These are phyloP conservation scores for Alternaria conjuncta DNA, from an alignment of 2,329 filamentous ascomycete species.

Conservation along the genomic window DNA sequence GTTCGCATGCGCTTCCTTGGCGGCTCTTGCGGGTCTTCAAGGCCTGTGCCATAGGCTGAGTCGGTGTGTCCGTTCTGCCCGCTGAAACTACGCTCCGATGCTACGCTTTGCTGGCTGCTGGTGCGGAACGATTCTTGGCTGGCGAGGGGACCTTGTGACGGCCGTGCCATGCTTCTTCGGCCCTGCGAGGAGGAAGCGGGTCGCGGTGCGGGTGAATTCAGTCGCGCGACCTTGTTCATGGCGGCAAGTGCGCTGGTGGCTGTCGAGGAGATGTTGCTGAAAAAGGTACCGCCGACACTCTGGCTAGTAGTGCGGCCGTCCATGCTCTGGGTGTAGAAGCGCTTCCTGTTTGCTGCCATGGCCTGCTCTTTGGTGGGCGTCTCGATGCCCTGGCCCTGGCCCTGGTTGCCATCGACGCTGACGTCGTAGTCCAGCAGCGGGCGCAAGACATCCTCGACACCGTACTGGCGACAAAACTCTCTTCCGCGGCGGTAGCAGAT, in stretches of 20 bases:
- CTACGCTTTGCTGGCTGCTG: constrained; percentile 81
- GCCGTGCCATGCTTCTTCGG: constrained; percentile 72
- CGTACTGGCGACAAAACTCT: constrained; percentile 83
- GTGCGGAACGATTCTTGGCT: constrained; percentile 70
- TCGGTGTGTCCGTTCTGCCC: constrained; percentile 61
- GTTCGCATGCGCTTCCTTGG: constrained; percentile 77
- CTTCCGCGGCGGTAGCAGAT: constrained; percentile 91
- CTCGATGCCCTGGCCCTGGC: constrained; percentile 78
- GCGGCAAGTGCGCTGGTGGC: constrained; percentile 93
- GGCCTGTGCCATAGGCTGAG: constrained; percentile 69
- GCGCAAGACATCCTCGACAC: constrained; percentile 76
- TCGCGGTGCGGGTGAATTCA: constrained; percentile 81
- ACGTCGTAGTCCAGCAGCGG: constrained; percentile 83
- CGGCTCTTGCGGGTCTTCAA: constrained; percentile 69
- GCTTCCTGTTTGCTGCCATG: constrained; percentile 89
- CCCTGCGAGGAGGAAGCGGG: constrained; percentile 67
- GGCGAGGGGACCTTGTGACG: constrained; percentile 69
- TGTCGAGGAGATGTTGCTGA: constrained; percentile 94
- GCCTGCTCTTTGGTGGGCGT: constrained; percentile 98
- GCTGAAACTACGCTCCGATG: constrained; percentile 76
- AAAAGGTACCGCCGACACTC: constrained; percentile 81
- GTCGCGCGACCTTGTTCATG: constrained; percentile 88
- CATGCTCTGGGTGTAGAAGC: constrained; percentile 79
- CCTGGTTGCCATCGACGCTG: constrained; percentile 72
- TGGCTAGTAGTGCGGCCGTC: constrained; percentile 71